Percentiles rank a stretch among this genome's conserved stretches.
Evolutionary conservation across 2,329 filamentous ascomycete species (phyloP).

Genomic region (Fusarium sp.): DNA sequence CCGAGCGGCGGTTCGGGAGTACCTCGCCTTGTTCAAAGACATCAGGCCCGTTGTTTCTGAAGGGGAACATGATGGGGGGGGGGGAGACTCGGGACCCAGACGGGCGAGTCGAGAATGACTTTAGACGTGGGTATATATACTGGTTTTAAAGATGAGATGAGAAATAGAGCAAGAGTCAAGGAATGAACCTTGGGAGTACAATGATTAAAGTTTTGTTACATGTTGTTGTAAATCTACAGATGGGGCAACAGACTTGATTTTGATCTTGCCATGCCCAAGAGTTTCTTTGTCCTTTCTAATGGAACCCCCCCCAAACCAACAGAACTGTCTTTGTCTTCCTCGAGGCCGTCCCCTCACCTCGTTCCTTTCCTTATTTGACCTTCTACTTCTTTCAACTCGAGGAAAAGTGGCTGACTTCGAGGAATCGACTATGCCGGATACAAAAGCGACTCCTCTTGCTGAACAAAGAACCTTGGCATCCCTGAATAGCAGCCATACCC

Average conservation of each 20-base stretch:
- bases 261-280: neutral
- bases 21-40: too few species aligned
- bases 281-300: constrained; percentile 14
- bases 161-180: neutral
- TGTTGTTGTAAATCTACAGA: neutral
- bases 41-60: neutral
- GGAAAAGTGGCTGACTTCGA: neutral
- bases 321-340: constrained; percentile 15
- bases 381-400: neutral
- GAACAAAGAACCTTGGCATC: constrained; percentile 19
- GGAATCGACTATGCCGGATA: neutral
- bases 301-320: constrained; percentile 4
- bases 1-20: neutral
- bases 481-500: neutral
- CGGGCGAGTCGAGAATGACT: neutral
- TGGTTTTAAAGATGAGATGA: neutral
- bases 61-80: neutral
- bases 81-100: neutral
- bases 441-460: neutral
- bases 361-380: constrained; percentile 19
- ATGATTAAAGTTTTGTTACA: neutral
- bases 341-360: neutral
- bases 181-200: neutral
- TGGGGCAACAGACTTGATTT: neutral
- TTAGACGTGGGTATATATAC: neutral